Evolutionary conservation across 1,284 basidiomycete genomes (phyloP), one percentile per base, ranked within the genome.

Genomic region (Tilletia caries): DNA sequence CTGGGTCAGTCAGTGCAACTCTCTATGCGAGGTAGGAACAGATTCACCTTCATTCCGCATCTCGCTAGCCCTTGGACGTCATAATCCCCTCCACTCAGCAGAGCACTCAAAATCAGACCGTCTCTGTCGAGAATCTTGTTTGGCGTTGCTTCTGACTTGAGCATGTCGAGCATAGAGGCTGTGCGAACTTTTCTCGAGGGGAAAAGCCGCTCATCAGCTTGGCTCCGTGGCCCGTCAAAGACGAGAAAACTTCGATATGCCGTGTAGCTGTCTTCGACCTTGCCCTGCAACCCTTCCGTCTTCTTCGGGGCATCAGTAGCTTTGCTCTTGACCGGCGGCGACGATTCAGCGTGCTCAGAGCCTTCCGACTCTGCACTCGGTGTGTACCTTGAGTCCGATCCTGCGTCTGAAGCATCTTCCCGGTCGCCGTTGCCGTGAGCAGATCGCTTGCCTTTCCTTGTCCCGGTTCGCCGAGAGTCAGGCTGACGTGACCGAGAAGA

Each of bases 81-180:
- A 78, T 97, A 98, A 83, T 98, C 95, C 0, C 94, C 95, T 0
- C 95, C 95, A 12, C 89, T 88, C 75, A 95, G 86, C 3, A 97
- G 86, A 0, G 90, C 95, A 58, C 95, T 89, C 27, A 97, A 87
- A 54, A 97, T 90, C 78, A 95, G 86, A 0, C 91, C 93, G 34
- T 90, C 87, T 1, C 88, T 87, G 46, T 88, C 89, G 71, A 95
- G 86, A 54, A 86, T 27, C 15, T 3, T 54, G 81, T 41, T 32
- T 6, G 58, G 92, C 86, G 20, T 88, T 86, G 0, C 86, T 84
- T 74, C 89, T 85, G 0, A 83, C 77, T 20, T 84, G 82, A 62
- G 92, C 87, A 67, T 88, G 87, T 20, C 84, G 82, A 62, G 92
- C 87, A 67, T 88, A 87, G 0, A 85, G 77, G 0, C 89, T 83